phyloP scores from a whole-genome alignment of 345 rosid genomes.

The Reutealis trisperma region DNA sequence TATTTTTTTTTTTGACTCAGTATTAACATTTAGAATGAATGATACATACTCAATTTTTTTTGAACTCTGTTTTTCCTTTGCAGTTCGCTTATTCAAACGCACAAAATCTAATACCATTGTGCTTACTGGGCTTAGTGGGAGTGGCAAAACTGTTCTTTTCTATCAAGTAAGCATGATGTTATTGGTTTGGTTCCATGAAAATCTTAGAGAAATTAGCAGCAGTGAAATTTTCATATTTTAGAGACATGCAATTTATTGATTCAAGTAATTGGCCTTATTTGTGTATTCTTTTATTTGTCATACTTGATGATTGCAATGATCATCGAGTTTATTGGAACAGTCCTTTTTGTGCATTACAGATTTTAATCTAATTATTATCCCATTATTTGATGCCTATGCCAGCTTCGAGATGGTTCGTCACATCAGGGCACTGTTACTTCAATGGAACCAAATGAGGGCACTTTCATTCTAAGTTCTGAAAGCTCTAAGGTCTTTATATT shows the following conservation, averaged over 20 bases:
- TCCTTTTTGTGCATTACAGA: background rate
- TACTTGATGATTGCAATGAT: background rate
- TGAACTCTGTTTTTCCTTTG: background rate
- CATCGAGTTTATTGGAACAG: background rate
- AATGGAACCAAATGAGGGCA: constrained; percentile 93
- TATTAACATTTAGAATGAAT: background rate
- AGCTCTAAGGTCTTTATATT: constrained; percentile 52
- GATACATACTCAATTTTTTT: background rate
- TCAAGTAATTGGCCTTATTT: background rate
- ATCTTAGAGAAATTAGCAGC: background rate
- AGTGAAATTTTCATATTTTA: background rate
- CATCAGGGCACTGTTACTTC: constrained; percentile 93
- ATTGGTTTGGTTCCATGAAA: constrained; percentile 18
- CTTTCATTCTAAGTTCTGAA: constrained; percentile 70
- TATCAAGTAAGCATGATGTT: constrained; percentile 55
- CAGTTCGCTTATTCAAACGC: constrained; percentile 59
- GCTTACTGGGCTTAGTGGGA: constrained; percentile 77
- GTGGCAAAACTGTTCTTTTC: constrained; percentile 84
- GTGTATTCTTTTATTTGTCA: background rate
- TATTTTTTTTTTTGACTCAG: background rate
- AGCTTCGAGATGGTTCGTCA: constrained; percentile 91
- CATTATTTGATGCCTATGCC: constrained; percentile 30
- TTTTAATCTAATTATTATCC: constrained; percentile 19
- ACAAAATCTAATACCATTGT: constrained; percentile 67
- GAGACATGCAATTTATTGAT: background rate